These are phyloP conservation scores for Alnus rubra DNA, from an alignment of 306 rosid genomes.

Conservation along the genomic window DNA sequence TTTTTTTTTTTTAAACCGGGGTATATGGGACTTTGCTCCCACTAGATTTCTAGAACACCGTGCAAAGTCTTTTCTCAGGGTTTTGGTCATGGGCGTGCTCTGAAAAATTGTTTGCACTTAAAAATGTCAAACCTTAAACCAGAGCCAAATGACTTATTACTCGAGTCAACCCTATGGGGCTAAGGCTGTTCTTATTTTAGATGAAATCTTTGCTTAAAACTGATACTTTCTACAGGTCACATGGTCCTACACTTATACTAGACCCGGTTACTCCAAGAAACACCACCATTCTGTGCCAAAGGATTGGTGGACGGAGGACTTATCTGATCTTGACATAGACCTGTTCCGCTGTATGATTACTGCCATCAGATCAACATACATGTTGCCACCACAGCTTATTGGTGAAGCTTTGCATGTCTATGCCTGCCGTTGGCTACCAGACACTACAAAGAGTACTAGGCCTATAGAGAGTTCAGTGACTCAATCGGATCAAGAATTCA, in stretches of 20 bases:
- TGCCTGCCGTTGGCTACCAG: conserved; percentile 74
- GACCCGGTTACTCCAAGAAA: conserved; percentile 80
- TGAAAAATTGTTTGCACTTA: too few species aligned
- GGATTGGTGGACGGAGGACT: conserved; percentile 99
- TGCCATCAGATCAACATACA: conserved; percentile 66
- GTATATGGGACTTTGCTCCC: too few species aligned
- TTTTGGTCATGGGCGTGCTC: too few species aligned
- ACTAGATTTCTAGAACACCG: too few species aligned
- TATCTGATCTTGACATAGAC: conserved; percentile 85
- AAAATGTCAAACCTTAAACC: too few species aligned
- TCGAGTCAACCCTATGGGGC: too few species aligned
- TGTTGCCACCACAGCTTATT: conserved; percentile 77
- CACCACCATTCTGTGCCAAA: conserved; percentile 75
- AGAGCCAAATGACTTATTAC: too few species aligned
- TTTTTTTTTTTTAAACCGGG: too few species aligned
- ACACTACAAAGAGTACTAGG: conserved; percentile 46
- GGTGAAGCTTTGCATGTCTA: conserved; percentile 97
- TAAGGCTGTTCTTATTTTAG: not conserved
- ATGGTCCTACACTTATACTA: conserved; percentile 96
- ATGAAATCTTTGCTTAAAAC: conserved; percentile 13
- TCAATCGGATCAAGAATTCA: conserved; percentile 44
- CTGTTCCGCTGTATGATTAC: conserved; percentile 71
- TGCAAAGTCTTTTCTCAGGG: too few species aligned
- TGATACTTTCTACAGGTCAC: conserved; percentile 57
- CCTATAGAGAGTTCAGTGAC: conserved; percentile 41